These are phyloP conservation scores for Daldinia caldariorum DNA, from an alignment of 495 filamentous ascomycete genomes.

Conservation along the genomic window DNA sequence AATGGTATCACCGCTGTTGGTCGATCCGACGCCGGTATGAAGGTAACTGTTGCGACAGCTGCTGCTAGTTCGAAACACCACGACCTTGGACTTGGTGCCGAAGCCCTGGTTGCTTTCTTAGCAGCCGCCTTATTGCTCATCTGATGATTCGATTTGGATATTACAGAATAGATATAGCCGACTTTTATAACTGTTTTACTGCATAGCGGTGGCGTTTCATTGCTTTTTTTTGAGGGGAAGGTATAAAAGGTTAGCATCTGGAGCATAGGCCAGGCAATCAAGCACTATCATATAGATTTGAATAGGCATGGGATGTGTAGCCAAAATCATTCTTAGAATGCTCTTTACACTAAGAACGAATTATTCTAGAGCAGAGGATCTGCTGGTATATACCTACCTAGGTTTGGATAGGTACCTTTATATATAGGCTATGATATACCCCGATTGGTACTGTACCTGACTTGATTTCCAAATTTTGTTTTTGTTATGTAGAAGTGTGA, in stretches of 20 bases:
- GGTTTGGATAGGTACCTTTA: neutral
- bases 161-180: slow-evolving; percentile 1
- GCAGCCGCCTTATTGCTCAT: slow-evolving; percentile 44
- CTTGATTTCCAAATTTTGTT: neutral
- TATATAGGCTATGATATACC: neutral
- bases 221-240: neutral
- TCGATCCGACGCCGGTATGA: slow-evolving; percentile 39
- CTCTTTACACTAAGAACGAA: neutral
- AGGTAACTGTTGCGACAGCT: slow-evolving; percentile 13
- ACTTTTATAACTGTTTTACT: slow-evolving; percentile 24
- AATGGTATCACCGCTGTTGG: slow-evolving; percentile 64
- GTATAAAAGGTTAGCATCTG: neutral
- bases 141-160: slow-evolving; percentile 11
- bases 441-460: neutral
- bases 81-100: slow-evolving; percentile 27
- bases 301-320: neutral
- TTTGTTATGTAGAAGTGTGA: neutral
- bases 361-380: neutral
- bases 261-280: neutral
- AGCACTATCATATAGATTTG: neutral
- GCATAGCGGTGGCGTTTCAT: slow-evolving; percentile 50
- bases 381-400: too few relatives aligned
- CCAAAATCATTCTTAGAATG: neutral
- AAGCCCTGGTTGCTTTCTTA: slow-evolving; percentile 49
- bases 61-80: slow-evolving; percentile 22